phyloP scores from a whole-genome alignment of 331 rosid species.

The Saraca asoca region DNA sequence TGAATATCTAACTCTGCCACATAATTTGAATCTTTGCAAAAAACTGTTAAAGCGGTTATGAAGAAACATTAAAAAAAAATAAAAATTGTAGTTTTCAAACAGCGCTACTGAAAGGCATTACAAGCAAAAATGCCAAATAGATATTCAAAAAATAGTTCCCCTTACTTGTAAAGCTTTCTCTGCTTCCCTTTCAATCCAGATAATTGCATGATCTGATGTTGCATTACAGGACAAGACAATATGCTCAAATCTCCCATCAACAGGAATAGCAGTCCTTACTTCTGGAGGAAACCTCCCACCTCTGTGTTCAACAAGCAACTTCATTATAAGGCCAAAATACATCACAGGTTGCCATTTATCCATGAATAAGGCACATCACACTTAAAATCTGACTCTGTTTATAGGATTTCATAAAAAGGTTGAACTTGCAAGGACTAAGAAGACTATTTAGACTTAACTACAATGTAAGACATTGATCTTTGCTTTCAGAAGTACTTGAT shows the following conservation, averaged over 20 bases:
- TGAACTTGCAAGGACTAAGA: no score
- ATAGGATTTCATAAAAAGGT: not conserved
- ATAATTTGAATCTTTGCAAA: not conserved
- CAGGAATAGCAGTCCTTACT: conserved; percentile 95
- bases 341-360: conserved; percentile 8
- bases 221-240: conserved; percentile 91
- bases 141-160: conserved; percentile 7
- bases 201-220: conserved; percentile 80
- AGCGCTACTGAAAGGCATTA: not conserved
- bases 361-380: not conserved
- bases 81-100: not conserved
- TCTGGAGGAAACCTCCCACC: conserved; percentile 99
- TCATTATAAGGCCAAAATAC: conserved; percentile 17
- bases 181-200: conserved; percentile 93
- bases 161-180: conserved; percentile 87
- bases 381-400: not conserved
- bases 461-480: not conserved
- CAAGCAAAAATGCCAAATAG: not conserved
- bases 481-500: not conserved
- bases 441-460: not conserved
- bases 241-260: conserved; percentile 98
- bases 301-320: conserved; percentile 52
- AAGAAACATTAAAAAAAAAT: no score
- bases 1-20: not conserved
- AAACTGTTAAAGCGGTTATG: not conserved